Base-by-base conservation (phyloP, 495 filamentous ascomycete species). In the Cladorrhinum samala region DNA sequence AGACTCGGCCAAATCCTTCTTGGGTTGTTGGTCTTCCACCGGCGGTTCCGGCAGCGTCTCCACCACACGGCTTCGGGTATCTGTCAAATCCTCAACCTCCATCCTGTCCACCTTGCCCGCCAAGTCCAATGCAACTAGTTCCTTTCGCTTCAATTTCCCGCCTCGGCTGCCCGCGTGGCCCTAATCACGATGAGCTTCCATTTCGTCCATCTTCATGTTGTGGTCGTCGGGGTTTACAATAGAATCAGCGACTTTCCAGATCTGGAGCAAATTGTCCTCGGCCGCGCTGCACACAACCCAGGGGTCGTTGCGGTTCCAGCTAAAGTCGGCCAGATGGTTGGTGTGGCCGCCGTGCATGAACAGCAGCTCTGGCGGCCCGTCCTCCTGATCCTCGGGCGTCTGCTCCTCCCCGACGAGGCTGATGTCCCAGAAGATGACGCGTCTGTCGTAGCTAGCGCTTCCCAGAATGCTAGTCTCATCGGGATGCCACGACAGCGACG, bases 341-440 rank as follows among this genome's bases (percentile, higher is more conserved):
- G 92, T 99, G 72, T 97, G 94, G 19, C 94, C 94, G 53, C 93
- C 94, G 60, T 99, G 94, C 93, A 99, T 99, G 68, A 99, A 99
- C 13, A 95, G 73, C 86, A 99, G 77, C 68, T 99, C 94, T 38
- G 94, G 93, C 8, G 91, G 88, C 1, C 94, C 94, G 68, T 99
- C 94, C 58, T 97, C 94, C n/a, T 82, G 82, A 69, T 99, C 94
- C 51, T 97, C 94, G 0, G 89, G 87, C 7, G 84, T 86, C 71
- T 97, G 94, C 71, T 99, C 94, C 59, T 94, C 89, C 19, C 94
- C 94, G 33, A 91, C 83, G 50, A 83, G 79, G 68, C 87, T 89
- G 25, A 96, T 72, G 63, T 99, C 94, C 93, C 93, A 99, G 74
- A 96, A 93, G 70, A 92, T 84, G 47, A 99, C 85, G 54, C 95